Percentiles rank a stretch among this genome's conserved stretches.
phyloP scores from a whole-genome alignment of 306 rosid genomes.

The Luffa acutangula region DNA sequence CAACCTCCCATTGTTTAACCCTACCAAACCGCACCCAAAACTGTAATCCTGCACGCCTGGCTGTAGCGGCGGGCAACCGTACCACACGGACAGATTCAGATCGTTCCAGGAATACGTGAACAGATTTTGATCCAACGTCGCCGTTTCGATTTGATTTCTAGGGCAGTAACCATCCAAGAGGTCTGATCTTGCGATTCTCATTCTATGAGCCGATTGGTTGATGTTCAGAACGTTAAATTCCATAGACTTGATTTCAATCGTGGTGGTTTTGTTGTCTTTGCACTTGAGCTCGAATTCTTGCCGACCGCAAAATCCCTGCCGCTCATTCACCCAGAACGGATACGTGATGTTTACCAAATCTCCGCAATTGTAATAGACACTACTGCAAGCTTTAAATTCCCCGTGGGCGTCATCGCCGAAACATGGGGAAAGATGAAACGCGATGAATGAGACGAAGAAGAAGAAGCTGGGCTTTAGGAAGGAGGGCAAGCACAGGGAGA shows the following conservation, averaged over 20 bases:
- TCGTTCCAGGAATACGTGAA: not conserved
- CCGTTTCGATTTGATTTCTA: not conserved
- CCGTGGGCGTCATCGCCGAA: not conserved
- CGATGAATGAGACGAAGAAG: not conserved
- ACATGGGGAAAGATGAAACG: not conserved
- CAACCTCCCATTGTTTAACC: not conserved
- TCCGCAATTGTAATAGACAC: too few species aligned
- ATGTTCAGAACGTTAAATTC: not conserved
- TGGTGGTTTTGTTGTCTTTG: fast-evolving
- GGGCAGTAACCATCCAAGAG: not conserved
- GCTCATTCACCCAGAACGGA: too few species aligned
- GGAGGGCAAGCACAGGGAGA: too few species aligned
- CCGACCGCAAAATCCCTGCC: too few species aligned
- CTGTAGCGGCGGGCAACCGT: not conserved
- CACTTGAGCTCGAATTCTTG: not conserved
- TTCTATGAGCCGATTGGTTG: fast-evolving
- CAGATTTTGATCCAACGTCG: not conserved
- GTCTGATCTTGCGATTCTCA: constrained; percentile 12
- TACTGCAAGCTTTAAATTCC: too few species aligned
- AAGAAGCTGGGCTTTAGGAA: not conserved
- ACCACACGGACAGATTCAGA: constrained; percentile 11
- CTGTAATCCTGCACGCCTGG: not conserved
- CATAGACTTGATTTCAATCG: not conserved
- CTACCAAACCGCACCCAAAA: not conserved
- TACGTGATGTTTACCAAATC: too few species aligned